Percentiles rank a stretch among this genome's conserved stretches.
Evolutionary conservation across 2,329 filamentous ascomycete genomes (phyloP).

Genomic region (Grosmannia penicillata): DNA sequence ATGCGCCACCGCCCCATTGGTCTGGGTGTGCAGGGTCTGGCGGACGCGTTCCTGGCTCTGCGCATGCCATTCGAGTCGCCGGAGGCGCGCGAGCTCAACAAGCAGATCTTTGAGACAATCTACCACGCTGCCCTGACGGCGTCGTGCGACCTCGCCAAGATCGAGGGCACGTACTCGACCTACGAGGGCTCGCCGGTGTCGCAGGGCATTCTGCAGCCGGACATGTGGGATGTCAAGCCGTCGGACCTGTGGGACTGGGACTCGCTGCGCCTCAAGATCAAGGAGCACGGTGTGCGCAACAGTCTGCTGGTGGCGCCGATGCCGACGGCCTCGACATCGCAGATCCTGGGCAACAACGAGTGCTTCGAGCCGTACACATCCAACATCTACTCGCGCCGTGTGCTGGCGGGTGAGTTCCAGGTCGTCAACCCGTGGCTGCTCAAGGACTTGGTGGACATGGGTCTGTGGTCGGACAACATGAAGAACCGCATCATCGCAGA

Average conservation of each 20-base stretch:
- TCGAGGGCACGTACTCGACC: constrained; percentile 71
- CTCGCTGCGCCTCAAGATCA: constrained; percentile 75
- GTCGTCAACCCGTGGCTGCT: constrained; percentile 98
- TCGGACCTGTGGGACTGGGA: constrained; percentile 96
- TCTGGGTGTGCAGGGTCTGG: constrained; percentile 92
- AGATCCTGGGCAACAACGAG: constrained; percentile 98
- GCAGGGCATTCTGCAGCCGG: constrained; percentile 90
- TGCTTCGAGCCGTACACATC: constrained; percentile 99
- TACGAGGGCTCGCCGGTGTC: constrained; percentile 92
- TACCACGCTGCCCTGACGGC: constrained; percentile 90
- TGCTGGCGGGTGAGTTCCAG: constrained; percentile 96
- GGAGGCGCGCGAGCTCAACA: constrained; percentile 87
- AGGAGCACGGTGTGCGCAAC: constrained; percentile 88
- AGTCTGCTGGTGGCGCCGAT: constrained; percentile 89
- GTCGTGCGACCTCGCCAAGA: constrained; percentile 73
- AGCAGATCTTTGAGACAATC: constrained; percentile 98
- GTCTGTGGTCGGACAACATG: constrained; percentile 98
- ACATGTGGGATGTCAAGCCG: constrained; percentile 95
- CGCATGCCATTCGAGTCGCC: constrained; percentile 94
- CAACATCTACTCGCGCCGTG: constrained; percentile 98
- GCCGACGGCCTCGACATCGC: constrained; percentile 93
- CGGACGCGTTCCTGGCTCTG: constrained; percentile 92
- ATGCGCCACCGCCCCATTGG: constrained; percentile 93
- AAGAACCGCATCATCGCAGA: constrained; percentile 99
- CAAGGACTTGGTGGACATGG: constrained; percentile 95